Percentiles rank a stretch among this genome's conserved stretches.
Evolutionary conservation across 495 filamentous ascomycete genomes (phyloP).

Genomic region (Oleoguttula mirabilis): DNA sequence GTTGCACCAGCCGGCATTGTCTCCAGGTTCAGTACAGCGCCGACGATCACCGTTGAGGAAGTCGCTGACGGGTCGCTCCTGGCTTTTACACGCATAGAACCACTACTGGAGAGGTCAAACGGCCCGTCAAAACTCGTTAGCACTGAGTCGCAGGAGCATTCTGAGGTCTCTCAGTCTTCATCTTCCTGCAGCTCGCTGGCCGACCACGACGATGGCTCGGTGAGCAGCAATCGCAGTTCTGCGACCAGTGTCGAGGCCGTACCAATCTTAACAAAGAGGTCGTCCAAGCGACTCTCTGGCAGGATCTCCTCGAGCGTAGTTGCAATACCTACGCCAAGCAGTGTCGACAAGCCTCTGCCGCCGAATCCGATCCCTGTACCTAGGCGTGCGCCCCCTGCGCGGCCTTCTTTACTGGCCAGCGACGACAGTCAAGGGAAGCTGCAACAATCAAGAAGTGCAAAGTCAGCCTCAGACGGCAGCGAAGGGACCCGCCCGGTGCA

Average conservation of each 20-base stretch:
- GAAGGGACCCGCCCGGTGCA: not conserved
- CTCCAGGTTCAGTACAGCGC: slow-evolving; percentile 5
- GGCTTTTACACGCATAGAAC: no score
- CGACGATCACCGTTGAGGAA: slow-evolving; percentile 3
- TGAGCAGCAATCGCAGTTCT: slow-evolving; percentile 19
- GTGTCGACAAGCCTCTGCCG: slow-evolving; percentile 15
- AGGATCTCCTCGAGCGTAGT: not conserved
- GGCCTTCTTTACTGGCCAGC: not conserved
- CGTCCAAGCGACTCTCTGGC: not conserved
- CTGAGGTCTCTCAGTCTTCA: slow-evolving; percentile 6
- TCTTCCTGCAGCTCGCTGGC: slow-evolving; percentile 2
- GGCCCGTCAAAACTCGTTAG: no score
- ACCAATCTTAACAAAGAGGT: not conserved
- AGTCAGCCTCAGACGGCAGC: not conserved
- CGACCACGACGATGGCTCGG: slow-evolving; percentile 8
- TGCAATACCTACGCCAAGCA: not conserved
- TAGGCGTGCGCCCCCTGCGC: not conserved
- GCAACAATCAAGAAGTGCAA: not conserved
- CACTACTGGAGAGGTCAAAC: no score
- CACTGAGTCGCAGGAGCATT: not conserved
- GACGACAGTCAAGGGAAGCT: not conserved
- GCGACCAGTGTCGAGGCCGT: slow-evolving; percentile 17
- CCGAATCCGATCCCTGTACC: slow-evolving; percentile 9
- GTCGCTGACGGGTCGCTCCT: not conserved
- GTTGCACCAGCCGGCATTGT: slow-evolving; percentile 6